phyloP scores from a whole-genome alignment of 345 rosid species.

The Citrus hindsii region DNA sequence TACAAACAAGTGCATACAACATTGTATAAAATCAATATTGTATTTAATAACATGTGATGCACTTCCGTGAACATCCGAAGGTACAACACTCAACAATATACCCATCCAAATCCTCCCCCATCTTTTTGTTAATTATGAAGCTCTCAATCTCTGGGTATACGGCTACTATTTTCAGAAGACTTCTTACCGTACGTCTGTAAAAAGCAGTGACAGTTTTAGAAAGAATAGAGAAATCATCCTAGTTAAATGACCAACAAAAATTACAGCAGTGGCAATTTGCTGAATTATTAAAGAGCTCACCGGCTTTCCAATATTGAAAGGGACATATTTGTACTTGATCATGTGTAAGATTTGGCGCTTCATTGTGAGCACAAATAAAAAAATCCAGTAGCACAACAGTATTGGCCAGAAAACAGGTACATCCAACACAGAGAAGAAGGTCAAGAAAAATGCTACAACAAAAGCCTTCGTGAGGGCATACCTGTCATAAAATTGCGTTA shows the following conservation, averaged over 20 bases:
- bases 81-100: neutral
- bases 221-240: neutral
- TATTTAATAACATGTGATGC: neutral
- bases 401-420: conserved; percentile 95
- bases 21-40: too few relatives aligned
- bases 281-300: conserved; percentile 16
- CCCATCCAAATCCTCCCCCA: neutral
- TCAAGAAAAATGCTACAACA: conserved; percentile 65
- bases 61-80: neutral
- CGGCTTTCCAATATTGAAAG: conserved; percentile 59
- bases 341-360: conserved; percentile 65
- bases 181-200: conserved; percentile 33
- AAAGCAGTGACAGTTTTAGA: neutral
- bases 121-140: neutral
- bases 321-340: conserved; percentile 62
- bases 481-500: conserved; percentile 24
- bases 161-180: conserved; percentile 24
- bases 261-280: neutral
- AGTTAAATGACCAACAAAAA: neutral
- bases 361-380: conserved; percentile 70
- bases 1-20: too few relatives aligned
- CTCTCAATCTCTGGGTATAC: conserved; percentile 6
- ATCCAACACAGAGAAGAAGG: conserved; percentile 67
- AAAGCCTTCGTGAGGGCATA: conserved; percentile 74
- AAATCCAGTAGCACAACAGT: conserved; percentile 67